phyloP scores from a whole-genome alignment of 352 stramenopile genomes.

The Pythium dissimile region DNA sequence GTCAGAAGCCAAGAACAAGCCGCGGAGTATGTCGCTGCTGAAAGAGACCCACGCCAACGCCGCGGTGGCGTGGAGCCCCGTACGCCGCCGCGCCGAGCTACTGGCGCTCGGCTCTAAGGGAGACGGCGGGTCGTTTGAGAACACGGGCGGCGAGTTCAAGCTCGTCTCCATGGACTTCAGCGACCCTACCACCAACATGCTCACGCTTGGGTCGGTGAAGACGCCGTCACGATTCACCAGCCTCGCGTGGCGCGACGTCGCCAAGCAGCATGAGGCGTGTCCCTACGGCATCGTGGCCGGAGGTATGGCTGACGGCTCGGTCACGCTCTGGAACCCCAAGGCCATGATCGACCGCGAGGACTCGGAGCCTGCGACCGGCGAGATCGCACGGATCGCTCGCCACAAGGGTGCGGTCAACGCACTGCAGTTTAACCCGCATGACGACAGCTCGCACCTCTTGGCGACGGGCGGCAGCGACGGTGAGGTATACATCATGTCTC shows the following conservation, averaged over 20 bases:
- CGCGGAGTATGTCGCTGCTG: conserved; percentile 81
- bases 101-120: conserved; percentile 92
- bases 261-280: conserved; percentile 68
- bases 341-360: conserved; percentile 66
- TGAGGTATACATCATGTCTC: conserved; percentile 94
- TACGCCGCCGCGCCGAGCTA: conserved; percentile 69
- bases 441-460: conserved; percentile 89
- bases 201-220: conserved; percentile 86
- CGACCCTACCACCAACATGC: conserved; percentile 58
- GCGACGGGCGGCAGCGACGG: conserved; percentile 92
- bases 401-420: conserved; percentile 92
- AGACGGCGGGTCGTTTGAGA: conserved; percentile 96
- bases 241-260: conserved; percentile 91
- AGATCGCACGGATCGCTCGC: conserved; percentile 76
- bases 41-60: conserved; percentile 90
- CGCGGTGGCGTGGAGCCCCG: conserved; percentile 85
- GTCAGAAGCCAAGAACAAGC: background rate
- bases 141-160: conserved; percentile 96
- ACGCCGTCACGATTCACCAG: conserved; percentile 91
- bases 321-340: conserved; percentile 96
- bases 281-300: conserved; percentile 93
- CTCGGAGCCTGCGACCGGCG: conserved; percentile 30
- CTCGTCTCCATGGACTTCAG: conserved; percentile 93
- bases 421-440: conserved; percentile 95
- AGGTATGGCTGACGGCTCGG: conserved; percentile 95